A percentile compares a stretch with the other conserved stretches of the same genome.
These are phyloP conservation scores for Verbascum thapsus DNA, from an alignment of 257 asterid genomes.

Conservation along the genomic window DNA sequence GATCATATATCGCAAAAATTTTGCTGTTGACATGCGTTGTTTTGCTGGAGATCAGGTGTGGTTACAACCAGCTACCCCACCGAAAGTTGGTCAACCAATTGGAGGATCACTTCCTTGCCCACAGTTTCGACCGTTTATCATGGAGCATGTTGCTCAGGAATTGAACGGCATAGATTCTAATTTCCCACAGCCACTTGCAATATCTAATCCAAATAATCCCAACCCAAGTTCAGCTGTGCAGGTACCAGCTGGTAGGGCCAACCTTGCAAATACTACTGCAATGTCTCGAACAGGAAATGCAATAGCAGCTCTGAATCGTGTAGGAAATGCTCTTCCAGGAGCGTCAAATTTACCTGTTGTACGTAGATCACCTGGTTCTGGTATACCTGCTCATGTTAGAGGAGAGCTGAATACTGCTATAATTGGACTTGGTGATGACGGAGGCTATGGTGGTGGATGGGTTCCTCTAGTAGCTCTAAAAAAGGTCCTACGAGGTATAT, in stretches of 20 bases:
- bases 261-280: slow-evolving; percentile 54
- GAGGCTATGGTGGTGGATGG: slow-evolving; percentile 99
- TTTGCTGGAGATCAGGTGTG: slow-evolving; percentile 99
- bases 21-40: slow-evolving; percentile 99
- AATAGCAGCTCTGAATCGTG: slow-evolving; percentile 66
- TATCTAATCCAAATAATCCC: slow-evolving; percentile 56
- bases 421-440: slow-evolving; percentile 99
- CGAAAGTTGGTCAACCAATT: slow-evolving; percentile 83
- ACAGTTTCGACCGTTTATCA: slow-evolving; percentile 95
- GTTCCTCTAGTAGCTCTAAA: slow-evolving; percentile 97
- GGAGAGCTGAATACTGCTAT: slow-evolving; percentile 98
- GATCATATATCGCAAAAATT: slow-evolving; percentile 86
- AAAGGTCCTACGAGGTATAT: slow-evolving; percentile 95
- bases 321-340: slow-evolving; percentile 69
- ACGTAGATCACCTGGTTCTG: slow-evolving; percentile 82
- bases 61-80: slow-evolving; percentile 99
- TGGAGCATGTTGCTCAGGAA: slow-evolving; percentile 99
- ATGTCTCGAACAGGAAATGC: slow-evolving; percentile 71
- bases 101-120: slow-evolving; percentile 99
- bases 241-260: slow-evolving; percentile 64
- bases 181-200: slow-evolving; percentile 74
- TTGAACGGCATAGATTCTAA: slow-evolving; percentile 89
- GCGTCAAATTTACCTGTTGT: slow-evolving; percentile 53
- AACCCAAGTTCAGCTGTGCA: slow-evolving; percentile 60
- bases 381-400: slow-evolving; percentile 92